Evolutionary conservation across 176 grass and related monocot genomes (phyloP).

Genomic region (Metroxylon sagu): DNA sequence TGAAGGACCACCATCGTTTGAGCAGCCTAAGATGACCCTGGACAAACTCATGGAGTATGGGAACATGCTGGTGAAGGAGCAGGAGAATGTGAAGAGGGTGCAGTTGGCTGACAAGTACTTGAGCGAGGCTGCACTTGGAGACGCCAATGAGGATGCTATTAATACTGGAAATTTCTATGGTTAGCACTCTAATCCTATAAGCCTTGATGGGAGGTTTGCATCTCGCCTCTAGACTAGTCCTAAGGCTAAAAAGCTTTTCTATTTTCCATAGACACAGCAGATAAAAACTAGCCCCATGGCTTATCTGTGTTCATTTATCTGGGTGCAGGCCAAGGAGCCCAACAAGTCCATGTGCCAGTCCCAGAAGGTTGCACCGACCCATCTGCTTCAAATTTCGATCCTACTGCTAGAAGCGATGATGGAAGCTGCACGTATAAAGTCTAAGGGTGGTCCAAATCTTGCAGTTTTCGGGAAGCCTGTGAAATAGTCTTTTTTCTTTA

Average conservation of each 20-base stretch:
- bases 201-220: constrained; percentile 18
- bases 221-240: constrained; percentile 3
- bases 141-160: constrained; percentile 53
- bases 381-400: constrained; percentile 53
- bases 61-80: constrained; percentile 53
- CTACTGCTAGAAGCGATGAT: constrained; percentile 71
- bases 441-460: constrained; percentile 2
- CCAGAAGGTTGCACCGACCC: constrained; percentile 72
- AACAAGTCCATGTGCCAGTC: constrained; percentile 54
- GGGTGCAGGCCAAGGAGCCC: constrained; percentile 59
- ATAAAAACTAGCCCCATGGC: background rate
- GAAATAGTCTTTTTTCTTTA: too few relatives aligned
- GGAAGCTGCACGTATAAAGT: constrained; percentile 69
- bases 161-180: constrained; percentile 58
- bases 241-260: background rate
- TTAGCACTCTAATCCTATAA: constrained; percentile 26
- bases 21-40: constrained; percentile 65
- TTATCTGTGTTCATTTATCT: background rate
- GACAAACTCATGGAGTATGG: constrained; percentile 71
- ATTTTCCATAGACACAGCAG: background rate
- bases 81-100: constrained; percentile 85
- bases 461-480: too few relatives aligned
- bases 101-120: constrained; percentile 86
- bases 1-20: constrained; percentile 55
- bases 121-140: constrained; percentile 65